A percentile compares a stretch with the other conserved stretches of the same genome.
Evolutionary conservation across 192 early-diverging fungal species (phyloP).

Genomic region (Phlyctochytrium arcticum): DNA sequence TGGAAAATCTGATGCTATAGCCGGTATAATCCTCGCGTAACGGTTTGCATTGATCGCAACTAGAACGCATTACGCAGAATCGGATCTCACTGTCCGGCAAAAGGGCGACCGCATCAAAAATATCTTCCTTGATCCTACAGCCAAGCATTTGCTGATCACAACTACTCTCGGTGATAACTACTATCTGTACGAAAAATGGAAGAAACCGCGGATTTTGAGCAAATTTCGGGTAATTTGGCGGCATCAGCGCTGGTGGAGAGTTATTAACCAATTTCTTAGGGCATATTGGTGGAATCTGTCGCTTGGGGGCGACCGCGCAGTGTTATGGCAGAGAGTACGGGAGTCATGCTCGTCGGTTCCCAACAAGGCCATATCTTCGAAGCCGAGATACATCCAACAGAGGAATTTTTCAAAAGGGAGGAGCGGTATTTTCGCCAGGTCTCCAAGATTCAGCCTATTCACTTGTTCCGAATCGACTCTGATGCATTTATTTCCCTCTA

Average conservation of each 20-base stretch:
- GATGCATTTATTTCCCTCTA: conserved; percentile 14
- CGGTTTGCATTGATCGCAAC: background rate
- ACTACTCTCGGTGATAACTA: conserved; percentile 89
- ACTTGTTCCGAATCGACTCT: conserved; percentile 14
- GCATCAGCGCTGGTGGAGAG: background rate
- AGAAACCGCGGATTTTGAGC: conserved; percentile 71
- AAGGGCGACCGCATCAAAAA: conserved; percentile 60
- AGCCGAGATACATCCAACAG: conserved; percentile 79
- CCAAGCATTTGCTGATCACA: conserved; percentile 82
- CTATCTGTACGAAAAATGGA: conserved; percentile 84
- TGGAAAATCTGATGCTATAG: conserved; percentile 71
- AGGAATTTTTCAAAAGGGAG: conserved; percentile 81
- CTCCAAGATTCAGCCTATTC: conserved; percentile 6
- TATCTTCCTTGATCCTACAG: conserved; percentile 84
- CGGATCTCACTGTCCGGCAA: conserved; percentile 62
- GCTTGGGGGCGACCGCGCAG: conserved; percentile 76
- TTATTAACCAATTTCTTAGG: conserved; percentile 34
- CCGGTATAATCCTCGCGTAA: too few species aligned
- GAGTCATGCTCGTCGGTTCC: conserved; percentile 76
- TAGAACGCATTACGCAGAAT: too few species aligned
- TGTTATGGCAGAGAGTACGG: conserved; percentile 59
- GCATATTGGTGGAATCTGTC: conserved; percentile 77
- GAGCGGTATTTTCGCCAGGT: conserved; percentile 72
- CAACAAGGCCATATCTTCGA: conserved; percentile 87
- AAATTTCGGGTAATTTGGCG: conserved; percentile 62